These are phyloP conservation scores for Pleodorina starrii DNA, from an alignment of 139 green algal genomes.

Conservation along the genomic window DNA sequence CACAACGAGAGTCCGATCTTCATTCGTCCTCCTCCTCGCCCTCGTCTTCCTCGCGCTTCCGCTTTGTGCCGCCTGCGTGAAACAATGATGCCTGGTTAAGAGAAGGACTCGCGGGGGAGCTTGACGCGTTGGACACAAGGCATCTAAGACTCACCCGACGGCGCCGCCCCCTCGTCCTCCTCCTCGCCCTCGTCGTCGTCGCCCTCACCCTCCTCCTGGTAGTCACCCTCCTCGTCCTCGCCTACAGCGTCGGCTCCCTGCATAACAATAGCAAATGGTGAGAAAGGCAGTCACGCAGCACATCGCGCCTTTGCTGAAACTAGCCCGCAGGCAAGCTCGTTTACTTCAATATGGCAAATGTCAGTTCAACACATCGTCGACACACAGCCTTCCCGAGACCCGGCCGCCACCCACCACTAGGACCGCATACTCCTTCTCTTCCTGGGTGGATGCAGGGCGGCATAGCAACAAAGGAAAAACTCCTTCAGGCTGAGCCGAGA, in stretches of 20 bases:
- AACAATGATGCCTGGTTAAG: not conserved
- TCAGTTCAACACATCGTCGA: too few relatives aligned
- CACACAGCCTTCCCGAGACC: too few relatives aligned
- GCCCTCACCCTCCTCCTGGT: slow-evolving; percentile 37
- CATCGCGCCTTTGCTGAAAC: too few relatives aligned
- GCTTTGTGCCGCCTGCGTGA: slow-evolving; percentile 20
- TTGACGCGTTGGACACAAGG: not conserved
- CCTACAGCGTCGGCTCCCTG: slow-evolving; percentile 29
- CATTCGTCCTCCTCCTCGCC: slow-evolving; percentile 21
- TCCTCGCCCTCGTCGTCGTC: slow-evolving; percentile 44
- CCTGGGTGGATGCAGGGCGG: slow-evolving; percentile 9
- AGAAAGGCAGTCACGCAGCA: too few relatives aligned
- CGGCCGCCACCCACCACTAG: slow-evolving; percentile 31
- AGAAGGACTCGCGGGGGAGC: too few relatives aligned
- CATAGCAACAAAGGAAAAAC: not conserved
- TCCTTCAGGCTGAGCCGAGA: not conserved
- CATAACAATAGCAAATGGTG: not conserved
- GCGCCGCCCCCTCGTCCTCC: slow-evolving; percentile 13
- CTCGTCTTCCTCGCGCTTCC: slow-evolving; percentile 44
- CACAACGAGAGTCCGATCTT: not conserved
- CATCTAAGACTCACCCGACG: not conserved
- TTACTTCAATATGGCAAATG: too few relatives aligned
- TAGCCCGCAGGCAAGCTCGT: too few relatives aligned
- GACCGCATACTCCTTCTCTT: slow-evolving; percentile 49
- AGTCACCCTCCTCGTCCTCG: slow-evolving; percentile 51